Base-by-base conservation (phyloP, 2,329 filamentous ascomycete genomes). In the Daldinia sp. region DNA sequence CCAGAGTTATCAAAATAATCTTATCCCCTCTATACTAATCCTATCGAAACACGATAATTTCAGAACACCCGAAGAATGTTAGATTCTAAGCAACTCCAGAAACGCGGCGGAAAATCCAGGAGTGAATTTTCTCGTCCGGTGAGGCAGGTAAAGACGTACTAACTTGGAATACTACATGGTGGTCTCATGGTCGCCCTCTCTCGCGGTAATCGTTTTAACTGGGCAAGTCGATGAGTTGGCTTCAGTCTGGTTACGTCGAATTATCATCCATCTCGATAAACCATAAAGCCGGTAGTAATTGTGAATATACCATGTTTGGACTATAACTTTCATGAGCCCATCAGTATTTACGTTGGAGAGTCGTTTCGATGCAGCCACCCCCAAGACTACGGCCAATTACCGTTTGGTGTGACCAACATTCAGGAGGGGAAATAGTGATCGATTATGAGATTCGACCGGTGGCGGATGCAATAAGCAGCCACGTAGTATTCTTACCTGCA, bases 361-460 rank as follows among this genome's bases (percentile, higher is more conserved):
- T 19, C 43, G 19, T 27, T 51, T 45, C 30, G 34, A 32, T 48
- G 48, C 49, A 64, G 48, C 55, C 49, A 60, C 61, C 23, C 4
- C 10, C 37, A 7, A 34, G 43, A 58, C 49, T 37, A 41, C n/a
- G n/a, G n/a, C 65, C 62, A 67, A 67, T 65, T 57, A 61, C 35
- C 45, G 35, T 37, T 3, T 27, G 27, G 25, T 13, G 4, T 30
- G 27, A 32, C 17, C 39, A 34, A n/a, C 39, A n/a, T 29, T 23
- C 17, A 15, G 27, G 61, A 52, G 49, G 59, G 47, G 56, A 49
- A 41, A 51, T 19, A 21, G 49, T 30, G 27, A 34, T 55, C 48
- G 29, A 5, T 35, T 21, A 29, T 45, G 13, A 17, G 55, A 47
- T 57, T 48, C 32, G 15, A 58, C 43, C 30, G 30, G 45, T 32